phyloP scores from a whole-genome alignment of 2,329 filamentous ascomycete genomes.

The Neonectria faginata region DNA sequence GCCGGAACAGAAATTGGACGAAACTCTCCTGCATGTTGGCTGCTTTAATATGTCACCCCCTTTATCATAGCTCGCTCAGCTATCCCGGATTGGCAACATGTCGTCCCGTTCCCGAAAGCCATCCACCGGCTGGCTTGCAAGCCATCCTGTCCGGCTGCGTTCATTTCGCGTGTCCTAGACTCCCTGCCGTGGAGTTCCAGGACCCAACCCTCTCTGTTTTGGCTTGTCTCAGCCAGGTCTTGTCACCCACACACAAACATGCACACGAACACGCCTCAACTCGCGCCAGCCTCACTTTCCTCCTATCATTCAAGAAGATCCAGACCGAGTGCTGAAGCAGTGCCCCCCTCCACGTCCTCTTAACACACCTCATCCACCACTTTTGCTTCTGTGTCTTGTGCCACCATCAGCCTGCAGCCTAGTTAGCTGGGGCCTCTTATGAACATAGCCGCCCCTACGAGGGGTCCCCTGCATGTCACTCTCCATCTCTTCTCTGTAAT shows the following conservation, averaged over 20 bases:
- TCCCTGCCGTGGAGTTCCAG: conserved; percentile 17
- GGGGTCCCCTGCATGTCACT: conserved; percentile 20
- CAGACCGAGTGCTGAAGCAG: conserved; percentile 10
- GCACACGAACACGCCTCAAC: conserved; percentile 8
- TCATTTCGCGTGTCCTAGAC: conserved; percentile 22
- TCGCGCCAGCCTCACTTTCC: conserved; percentile 27
- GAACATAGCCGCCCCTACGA: conserved; percentile 23
- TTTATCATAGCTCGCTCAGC: conserved; percentile 21
- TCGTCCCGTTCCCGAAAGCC: not conserved
- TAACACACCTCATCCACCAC: conserved; percentile 22
- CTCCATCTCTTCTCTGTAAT: conserved; percentile 19
- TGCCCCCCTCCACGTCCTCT: conserved; percentile 22
- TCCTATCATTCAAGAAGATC: not conserved
- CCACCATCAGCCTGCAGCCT: conserved; percentile 21
- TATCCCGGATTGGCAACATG: conserved; percentile 14
- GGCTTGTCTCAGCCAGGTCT: conserved; percentile 34
- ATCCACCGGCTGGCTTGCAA: conserved; percentile 7
- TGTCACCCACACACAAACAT: conserved; percentile 18
- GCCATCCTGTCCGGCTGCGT: conserved; percentile 10
- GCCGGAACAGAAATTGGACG: not conserved
- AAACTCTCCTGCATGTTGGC: not conserved
- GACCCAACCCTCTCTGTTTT: conserved; percentile 23
- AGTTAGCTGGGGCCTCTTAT: conserved; percentile 21
- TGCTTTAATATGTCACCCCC: conserved; percentile 4
- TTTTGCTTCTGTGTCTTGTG: conserved; percentile 14